Base-by-base conservation (phyloP, 768 basidiomycete genomes). In the Punctularia strigosozonata region DNA sequence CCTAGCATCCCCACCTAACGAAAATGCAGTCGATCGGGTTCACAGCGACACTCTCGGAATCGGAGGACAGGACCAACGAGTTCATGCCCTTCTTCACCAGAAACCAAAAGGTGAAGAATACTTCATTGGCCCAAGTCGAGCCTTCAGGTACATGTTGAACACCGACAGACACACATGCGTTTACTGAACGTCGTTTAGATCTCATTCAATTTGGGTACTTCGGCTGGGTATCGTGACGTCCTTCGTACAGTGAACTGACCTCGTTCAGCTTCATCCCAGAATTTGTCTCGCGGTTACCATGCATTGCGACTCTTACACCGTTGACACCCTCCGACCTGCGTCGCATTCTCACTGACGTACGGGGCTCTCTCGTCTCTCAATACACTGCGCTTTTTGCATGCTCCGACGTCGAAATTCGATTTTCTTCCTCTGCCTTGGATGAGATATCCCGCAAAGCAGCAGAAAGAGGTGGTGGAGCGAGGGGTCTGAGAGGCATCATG, bases 251-350 rank as follows among this genome's bases (percentile, higher is more conserved):
- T 6, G 26, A 4, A 6, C 33, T 12, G 18, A 31, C 48, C 25
- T 32, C 22, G 40, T 33, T 5, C 42, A 84, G 85, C 3, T 85
- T 95, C 46, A 97, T 97, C 42, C 92, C 92, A 18, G 92, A 98
- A 60, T 97, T 98, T 49, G 73, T 94, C 37, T 89, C 86, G 14
- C 83, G 94, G 21, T 60, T 95, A n/a, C 92, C 92, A 4, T 81
- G 89, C n/a, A 69, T 91, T 25, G 85, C 92, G 4, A 77, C 88
- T 1, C 70, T 98, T 5, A 58, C 80, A 5, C 81, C 85, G 5
- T 68, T 97, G 2, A 81, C 84, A 4, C 71, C 83, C 7, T 54
- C 73, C 8, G 94, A 97, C 57, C 68, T 98, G 14, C 75, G 89
- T 20, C 74, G 81, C n/a, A 87, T 97, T 42, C 69, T 98, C 31